A percentile compares a stretch with the other conserved stretches of the same genome.
These are phyloP conservation scores for Fonsecaea monophora DNA, from an alignment of 2,329 filamentous ascomycete genomes.

Conservation along the genomic window DNA sequence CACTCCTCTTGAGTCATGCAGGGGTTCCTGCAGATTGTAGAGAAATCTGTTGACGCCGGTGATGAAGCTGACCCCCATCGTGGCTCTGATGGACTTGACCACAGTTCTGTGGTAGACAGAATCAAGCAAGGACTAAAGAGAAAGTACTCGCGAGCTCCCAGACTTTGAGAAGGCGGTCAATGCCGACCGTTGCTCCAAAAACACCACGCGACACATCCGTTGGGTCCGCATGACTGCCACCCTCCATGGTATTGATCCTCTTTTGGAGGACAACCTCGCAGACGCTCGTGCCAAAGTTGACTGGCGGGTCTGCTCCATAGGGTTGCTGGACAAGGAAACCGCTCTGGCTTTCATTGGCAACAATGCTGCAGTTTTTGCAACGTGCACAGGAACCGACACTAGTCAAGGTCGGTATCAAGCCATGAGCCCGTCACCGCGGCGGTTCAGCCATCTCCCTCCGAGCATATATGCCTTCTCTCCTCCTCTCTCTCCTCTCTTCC, in stretches of 20 bases:
- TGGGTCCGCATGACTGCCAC: constrained; percentile 48
- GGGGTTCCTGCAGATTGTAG: no score
- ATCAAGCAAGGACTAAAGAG: no score
- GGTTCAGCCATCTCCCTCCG: no score
- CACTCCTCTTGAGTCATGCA: no score
- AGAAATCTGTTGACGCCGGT: no score
- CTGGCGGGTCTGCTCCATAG: not conserved
- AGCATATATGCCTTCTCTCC: no score
- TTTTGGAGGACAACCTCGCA: not conserved
- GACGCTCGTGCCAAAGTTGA: not conserved
- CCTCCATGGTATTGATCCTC: constrained; percentile 25
- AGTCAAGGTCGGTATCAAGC: not conserved
- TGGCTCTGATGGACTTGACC: no score
- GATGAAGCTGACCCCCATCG: no score
- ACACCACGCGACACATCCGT: constrained; percentile 73
- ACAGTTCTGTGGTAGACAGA: no score
- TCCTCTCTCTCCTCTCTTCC: no score
- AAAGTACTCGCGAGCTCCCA: constrained; percentile 40
- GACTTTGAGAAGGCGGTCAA: constrained; percentile 69
- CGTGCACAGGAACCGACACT: not conserved
- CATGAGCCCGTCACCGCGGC: no score
- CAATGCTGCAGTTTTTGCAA: not conserved
- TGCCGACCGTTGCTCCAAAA: constrained; percentile 72
- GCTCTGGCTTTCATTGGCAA: constrained; percentile 4
- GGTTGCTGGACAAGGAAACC: not conserved